Percentiles rank a stretch among this genome's conserved stretches.
These are phyloP conservation scores for Euphorbia peplus DNA, from an alignment of 345 rosid genomes.

Conservation along the genomic window DNA sequence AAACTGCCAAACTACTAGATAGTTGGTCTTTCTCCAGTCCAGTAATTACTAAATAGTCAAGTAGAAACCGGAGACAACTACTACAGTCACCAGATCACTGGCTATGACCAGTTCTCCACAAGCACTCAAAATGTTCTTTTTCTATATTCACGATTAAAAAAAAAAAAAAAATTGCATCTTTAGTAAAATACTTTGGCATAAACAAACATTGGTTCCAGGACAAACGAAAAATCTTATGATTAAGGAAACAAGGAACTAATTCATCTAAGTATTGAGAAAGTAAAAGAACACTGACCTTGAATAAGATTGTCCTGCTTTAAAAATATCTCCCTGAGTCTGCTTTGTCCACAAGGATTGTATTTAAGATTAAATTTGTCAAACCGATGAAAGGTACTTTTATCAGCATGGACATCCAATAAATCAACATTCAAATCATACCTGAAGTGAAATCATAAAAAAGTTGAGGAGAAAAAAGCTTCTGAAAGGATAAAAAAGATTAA, in stretches of 20 bases:
- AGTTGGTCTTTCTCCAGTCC: not conserved
- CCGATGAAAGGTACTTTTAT: constrained; percentile 53
- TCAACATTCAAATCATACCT: constrained; percentile 57
- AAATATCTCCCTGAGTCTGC: constrained; percentile 56
- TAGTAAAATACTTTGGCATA: not conserved
- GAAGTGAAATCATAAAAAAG: constrained; percentile 8
- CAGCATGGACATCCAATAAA: constrained; percentile 57
- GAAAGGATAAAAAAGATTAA: not conserved
- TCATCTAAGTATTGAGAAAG: not conserved
- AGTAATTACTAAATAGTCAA: not conserved
- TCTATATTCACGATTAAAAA: not conserved
- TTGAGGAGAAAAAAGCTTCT: constrained; percentile 1
- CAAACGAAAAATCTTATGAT: not conserved
- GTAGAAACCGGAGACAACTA: not conserved
- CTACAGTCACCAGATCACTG: not conserved
- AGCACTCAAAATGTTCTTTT: not conserved
- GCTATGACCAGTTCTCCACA: not conserved
- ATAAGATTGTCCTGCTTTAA: constrained; percentile 57
- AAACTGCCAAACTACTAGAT: not conserved
- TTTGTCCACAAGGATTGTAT: constrained; percentile 60
- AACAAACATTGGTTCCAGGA: not conserved
- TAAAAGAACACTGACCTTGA: constrained; percentile 34
- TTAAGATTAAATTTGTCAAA: constrained; percentile 59
- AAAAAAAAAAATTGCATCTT: not conserved
- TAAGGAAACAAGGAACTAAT: not conserved